Percentiles rank a stretch among this genome's conserved stretches.
These are phyloP conservation scores for Chaetomium fimeti DNA, from an alignment of 495 filamentous ascomycete species.

Conservation along the genomic window DNA sequence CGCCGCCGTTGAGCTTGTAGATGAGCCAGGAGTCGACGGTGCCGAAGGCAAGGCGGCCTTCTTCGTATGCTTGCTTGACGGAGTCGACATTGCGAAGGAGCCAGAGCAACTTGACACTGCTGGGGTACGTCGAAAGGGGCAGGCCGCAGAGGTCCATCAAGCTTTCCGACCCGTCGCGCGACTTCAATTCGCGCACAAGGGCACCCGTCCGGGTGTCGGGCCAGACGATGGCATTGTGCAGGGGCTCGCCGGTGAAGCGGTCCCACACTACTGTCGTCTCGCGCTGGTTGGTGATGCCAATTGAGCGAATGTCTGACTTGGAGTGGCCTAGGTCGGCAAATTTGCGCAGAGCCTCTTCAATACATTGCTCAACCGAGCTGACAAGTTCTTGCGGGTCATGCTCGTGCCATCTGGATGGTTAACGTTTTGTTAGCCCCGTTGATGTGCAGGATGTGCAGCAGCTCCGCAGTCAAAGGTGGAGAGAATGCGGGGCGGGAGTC, in stretches of 20 bases:
- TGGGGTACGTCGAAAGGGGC: constrained; percentile 91
- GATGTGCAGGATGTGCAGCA: constrained; percentile 13
- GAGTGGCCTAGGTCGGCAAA: constrained; percentile 72
- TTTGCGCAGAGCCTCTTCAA: constrained; percentile 72
- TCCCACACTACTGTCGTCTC: constrained; percentile 95
- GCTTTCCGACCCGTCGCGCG: constrained; percentile 60
- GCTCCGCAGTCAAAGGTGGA: constrained; percentile 13
- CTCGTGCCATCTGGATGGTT: constrained; percentile 78
- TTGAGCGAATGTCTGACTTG: constrained; percentile 70
- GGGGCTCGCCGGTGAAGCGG: constrained; percentile 74
- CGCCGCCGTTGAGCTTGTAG: constrained; percentile 86
- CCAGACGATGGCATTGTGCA: constrained; percentile 92
- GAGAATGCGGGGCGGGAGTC: constrained; percentile 17
- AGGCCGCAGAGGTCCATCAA: constrained; percentile 77
- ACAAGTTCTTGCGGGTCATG: constrained; percentile 84
- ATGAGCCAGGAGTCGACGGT: constrained; percentile 94
- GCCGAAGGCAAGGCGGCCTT: constrained; percentile 78
- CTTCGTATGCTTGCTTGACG: constrained; percentile 76
- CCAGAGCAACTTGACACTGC: constrained; percentile 86
- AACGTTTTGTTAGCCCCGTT: constrained; percentile 8
- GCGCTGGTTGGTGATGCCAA: constrained; percentile 93
- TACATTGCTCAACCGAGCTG: constrained; percentile 76
- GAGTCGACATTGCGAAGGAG: constrained; percentile 69
- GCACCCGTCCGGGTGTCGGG: constrained; percentile 81
- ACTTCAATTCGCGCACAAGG: constrained; percentile 80